Evolutionary conservation across 2,329 filamentous ascomycete species (phyloP), one percentile per base, ranked within the genome.

Genomic region (Akanthomyces dipterigenus): DNA sequence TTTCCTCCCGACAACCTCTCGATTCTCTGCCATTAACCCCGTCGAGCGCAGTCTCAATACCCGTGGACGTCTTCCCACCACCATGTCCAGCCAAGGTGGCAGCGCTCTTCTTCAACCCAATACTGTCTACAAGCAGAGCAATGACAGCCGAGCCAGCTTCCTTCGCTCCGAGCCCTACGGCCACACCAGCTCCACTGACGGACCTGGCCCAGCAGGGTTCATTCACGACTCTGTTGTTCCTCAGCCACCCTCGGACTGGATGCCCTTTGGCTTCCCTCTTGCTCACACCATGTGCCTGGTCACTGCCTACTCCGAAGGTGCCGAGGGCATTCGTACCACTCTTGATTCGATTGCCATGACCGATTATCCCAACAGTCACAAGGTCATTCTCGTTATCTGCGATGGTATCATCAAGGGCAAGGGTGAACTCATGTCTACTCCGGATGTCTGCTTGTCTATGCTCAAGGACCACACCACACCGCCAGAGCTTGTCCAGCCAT

Each of bases 281-380:
- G 95, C 93, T 51, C 95, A 99, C 75, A 83, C 90, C 0, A 92
- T 99, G 71, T 98, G 93, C 74, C 77, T 99, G 66, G 93, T 99
- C 55, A 99, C 96, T 28, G 92, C 92, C 20, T 99, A 99, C 74
- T 99, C 95, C 0, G 95, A 99, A 78, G 95, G 95, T 66, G 91
- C 89, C 65, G 89, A 96, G 63, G 95, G 93, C 70, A 84, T 99
- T 61, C 89, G 95, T 53, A 96, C 93, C 0, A 99, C 95, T 1
- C 79, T 99, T 31, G 93, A 99, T 76, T 99, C 95, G 1, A 89
- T 99, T 71, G 95, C 93, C 55, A 96, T 91, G 76, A 99, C 95
- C 3, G 96, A 99, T 74, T 99, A 99, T 69, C 95, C 95, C 55
- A 99, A 99, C 82, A 98, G 93, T 74, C 96, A 99, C 82, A 99